Evolutionary conservation across 495 filamentous ascomycete genomes (phyloP).

Genomic region (Chaetomium tenue): DNA sequence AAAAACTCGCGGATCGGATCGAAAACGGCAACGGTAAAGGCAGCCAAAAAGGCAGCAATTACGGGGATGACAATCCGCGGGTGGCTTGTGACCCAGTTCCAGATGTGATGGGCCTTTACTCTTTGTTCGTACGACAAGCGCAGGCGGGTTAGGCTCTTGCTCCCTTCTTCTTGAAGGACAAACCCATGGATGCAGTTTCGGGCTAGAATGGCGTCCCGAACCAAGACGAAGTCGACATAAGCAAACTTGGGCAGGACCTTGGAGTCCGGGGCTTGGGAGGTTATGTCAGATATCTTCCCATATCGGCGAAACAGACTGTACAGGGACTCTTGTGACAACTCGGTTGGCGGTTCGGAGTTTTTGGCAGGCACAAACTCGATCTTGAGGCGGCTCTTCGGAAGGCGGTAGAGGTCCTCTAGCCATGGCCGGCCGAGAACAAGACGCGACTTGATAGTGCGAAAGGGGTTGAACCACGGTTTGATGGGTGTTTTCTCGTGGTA

Average conservation of each 20-base stretch:
- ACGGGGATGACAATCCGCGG: constrained; percentile 84
- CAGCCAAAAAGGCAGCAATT: constrained; percentile 73
- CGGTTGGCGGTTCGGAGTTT: constrained; percentile 51
- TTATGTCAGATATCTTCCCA: constrained; percentile 82
- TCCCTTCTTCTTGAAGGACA: constrained; percentile 66
- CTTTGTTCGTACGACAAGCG: constrained; percentile 79
- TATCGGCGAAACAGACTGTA: constrained; percentile 88
- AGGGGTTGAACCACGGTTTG: constrained; percentile 85
- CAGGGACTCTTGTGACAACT: constrained; percentile 81
- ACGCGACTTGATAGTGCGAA: constrained; percentile 63
- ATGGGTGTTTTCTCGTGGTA: constrained; percentile 68
- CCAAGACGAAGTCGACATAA: constrained; percentile 66
- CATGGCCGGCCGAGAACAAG: constrained; percentile 83
- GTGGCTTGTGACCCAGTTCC: constrained; percentile 87
- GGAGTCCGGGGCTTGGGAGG: constrained; percentile 72
- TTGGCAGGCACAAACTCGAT: constrained; percentile 80
- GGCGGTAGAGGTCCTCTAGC: constrained; percentile 87
- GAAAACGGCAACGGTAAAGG: constrained; percentile 86
- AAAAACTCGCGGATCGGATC: constrained; percentile 92
- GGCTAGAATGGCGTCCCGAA: constrained; percentile 76
- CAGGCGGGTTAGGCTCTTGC: constrained; percentile 68
- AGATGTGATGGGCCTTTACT: constrained; percentile 70
- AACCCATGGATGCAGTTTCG: constrained; percentile 92
- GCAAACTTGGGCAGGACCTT: constrained; percentile 80
- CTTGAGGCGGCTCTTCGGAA: constrained; percentile 69